Conservation (phyloP, 208 protist species). For the Acanthamoeba culbertsoni region DNA sequence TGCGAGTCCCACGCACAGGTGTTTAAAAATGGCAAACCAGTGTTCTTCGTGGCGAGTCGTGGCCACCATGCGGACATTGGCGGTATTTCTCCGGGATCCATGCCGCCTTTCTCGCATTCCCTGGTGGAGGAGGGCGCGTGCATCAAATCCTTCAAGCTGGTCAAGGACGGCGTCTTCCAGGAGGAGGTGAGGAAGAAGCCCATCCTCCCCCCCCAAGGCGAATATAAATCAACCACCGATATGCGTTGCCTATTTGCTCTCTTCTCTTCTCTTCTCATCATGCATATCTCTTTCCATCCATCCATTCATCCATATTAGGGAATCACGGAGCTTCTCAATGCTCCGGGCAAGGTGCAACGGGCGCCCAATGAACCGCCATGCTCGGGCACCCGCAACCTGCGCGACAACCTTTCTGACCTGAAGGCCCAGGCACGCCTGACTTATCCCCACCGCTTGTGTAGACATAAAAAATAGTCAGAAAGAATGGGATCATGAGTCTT, state of each 20-base stretch:
- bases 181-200: conserved; percentile 74
- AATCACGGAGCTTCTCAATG: conserved; percentile 86
- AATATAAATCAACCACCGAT: too few species aligned
- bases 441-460: neutral
- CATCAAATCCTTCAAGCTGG: conserved; percentile 92
- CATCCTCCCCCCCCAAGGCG: too few species aligned
- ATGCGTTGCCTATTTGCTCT: neutral
- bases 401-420: conserved; percentile 92
- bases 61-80: conserved; percentile 97
- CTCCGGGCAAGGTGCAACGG: conserved; percentile 80
- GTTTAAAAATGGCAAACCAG: conserved; percentile 49
- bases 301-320: conserved; percentile 39
- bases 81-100: conserved; percentile 91
- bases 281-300: neutral
- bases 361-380: neutral
- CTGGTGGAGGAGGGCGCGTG: conserved; percentile 91
- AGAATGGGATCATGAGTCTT: neutral
- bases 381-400: conserved; percentile 85
- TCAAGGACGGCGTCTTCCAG: conserved; percentile 88
- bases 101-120: conserved; percentile 93
- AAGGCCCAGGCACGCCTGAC: conserved; percentile 86
- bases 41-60: conserved; percentile 93
- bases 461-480: neutral
- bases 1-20: neutral
- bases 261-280: neutral